Evolutionary conservation across 1,284 basidiomycete species (phyloP).

Genomic region (Mycosarcoma maydis): DNA sequence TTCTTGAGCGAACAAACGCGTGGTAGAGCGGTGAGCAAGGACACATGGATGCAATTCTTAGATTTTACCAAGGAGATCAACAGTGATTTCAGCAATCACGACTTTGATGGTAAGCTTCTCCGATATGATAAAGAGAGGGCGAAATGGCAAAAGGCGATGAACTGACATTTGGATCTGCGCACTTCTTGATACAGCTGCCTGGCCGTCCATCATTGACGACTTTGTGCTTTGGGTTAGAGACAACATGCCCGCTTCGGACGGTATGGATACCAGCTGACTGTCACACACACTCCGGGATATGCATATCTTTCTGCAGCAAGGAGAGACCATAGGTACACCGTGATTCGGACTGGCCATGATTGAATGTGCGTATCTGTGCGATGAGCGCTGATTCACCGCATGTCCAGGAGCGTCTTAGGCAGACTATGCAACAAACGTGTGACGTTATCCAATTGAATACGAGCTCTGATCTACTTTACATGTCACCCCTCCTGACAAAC

Average conservation of each 20-base stretch:
- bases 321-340: too few relatives aligned
- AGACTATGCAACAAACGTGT: too few relatives aligned
- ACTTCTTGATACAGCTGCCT: slow-evolving; percentile 73
- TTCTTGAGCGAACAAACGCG: slow-evolving; percentile 76
- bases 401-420: too few relatives aligned
- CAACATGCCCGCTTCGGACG: slow-evolving; percentile 27
- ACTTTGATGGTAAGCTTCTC: slow-evolving; percentile 78
- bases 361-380: too few relatives aligned
- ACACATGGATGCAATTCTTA: slow-evolving; percentile 86
- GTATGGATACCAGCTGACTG: slow-evolving; percentile 52
- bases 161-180: not conserved
- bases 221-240: slow-evolving; percentile 72
- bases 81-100: slow-evolving; percentile 80
- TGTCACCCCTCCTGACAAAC: slow-evolving; percentile 60
- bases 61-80: slow-evolving; percentile 86
- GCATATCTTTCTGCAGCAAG: not conserved
- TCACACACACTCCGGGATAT: not conserved
- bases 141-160: not conserved
- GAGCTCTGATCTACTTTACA: slow-evolving; percentile 19
- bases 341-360: too few relatives aligned
- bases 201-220: slow-evolving; percentile 88
- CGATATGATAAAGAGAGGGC: not conserved
- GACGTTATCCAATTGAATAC: too few relatives aligned
- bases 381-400: too few relatives aligned
- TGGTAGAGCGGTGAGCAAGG: slow-evolving; percentile 86